Evolutionary conservation across 768 basidiomycete genomes (phyloP).

Genomic region (Leccinum uliginosum): DNA sequence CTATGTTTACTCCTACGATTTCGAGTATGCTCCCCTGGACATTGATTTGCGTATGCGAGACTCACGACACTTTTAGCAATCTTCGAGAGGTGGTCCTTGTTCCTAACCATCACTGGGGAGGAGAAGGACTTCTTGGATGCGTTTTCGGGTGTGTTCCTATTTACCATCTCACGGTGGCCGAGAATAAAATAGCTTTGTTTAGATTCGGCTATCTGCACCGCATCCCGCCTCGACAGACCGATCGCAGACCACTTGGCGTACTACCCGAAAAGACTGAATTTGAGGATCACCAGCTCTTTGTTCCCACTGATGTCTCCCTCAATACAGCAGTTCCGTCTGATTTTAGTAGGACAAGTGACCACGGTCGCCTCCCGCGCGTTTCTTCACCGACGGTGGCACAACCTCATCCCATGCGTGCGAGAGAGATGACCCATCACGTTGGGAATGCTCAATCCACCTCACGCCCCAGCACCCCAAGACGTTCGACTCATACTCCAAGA

Average conservation of each 20-base stretch:
- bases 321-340: slow-evolving; percentile 1
- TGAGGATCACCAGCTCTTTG: slow-evolving; percentile 65
- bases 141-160: slow-evolving; percentile 76
- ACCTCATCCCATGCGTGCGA: slow-evolving; percentile 26
- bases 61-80: slow-evolving; percentile 48
- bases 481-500: slow-evolving; percentile 25
- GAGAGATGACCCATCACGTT: slow-evolving; percentile 15
- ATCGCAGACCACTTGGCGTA: slow-evolving; percentile 55
- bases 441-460: slow-evolving; percentile 17
- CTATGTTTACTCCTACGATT: slow-evolving; percentile 96
- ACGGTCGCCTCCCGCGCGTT: slow-evolving; percentile 6
- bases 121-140: slow-evolving; percentile 91
- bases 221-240: slow-evolving; percentile 74
- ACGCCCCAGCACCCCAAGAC: slow-evolving; percentile 26
- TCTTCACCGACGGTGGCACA: slow-evolving; percentile 21
- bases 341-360: slow-evolving; percentile 4
- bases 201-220: slow-evolving; percentile 92
- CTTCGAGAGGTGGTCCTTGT: slow-evolving; percentile 91
- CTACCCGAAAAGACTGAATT: slow-evolving; percentile 49
- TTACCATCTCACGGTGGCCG: background rate
- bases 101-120: slow-evolving; percentile 97
- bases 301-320: slow-evolving; percentile 56
- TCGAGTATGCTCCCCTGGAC: slow-evolving; percentile 62
- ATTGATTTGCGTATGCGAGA: background rate
- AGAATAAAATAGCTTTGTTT: slow-evolving; percentile 5